Base-by-base conservation (phyloP, 108 stramenopile species). In the Cyclotella baltica region DNA sequence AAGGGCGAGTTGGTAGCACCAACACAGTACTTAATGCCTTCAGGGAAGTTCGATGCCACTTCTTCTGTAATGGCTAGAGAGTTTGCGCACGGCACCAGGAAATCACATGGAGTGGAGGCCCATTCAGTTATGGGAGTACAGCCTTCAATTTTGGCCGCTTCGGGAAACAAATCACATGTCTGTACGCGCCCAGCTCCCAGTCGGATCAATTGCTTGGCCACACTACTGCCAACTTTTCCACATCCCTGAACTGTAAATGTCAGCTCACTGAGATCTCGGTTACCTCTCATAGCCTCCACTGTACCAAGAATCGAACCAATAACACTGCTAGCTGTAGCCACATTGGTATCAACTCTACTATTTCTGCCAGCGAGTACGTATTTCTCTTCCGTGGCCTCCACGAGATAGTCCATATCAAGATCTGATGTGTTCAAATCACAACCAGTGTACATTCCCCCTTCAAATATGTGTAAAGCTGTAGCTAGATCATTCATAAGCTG, bases 191-290 rank as follows among this genome's bases (percentile, higher is more conserved):
- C 67, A 64, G 84, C 80, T 1, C 84, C 84, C 0, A 85, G 35
- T 22, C 68, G 46, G 27, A 77, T 63, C 18, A 81, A 62, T 48
- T 76, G 72, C 47, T 77, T 65, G 1, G 80, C 85, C 22, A 86
- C 80, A 10, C 63, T 72, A 15, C 52, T 63, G 37, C 85, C 85
- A 15, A 86, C 85, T 58, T 81, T 82, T 5, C 85, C 80, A 59
- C 85, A 86, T 57, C 85, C 80, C 51, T 86, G 85, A n/a, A 86
- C 85, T 1, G 75, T 82, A 62, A 86, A 82, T 40, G 75, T 85
- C 37, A 72, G 59, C 0, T 70, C 48, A 6, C 27, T 36, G n/a
- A 81, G 65, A 55, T 75, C 67, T n/a, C 36, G 23, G 46, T 30
- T 70, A 13, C 73, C 80, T n/a, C 65, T 64, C 56, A 71, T 64